These are phyloP conservation scores for Aspergillus coremiiformis DNA, from an alignment of 495 filamentous ascomycete species.

Conservation along the genomic window DNA sequence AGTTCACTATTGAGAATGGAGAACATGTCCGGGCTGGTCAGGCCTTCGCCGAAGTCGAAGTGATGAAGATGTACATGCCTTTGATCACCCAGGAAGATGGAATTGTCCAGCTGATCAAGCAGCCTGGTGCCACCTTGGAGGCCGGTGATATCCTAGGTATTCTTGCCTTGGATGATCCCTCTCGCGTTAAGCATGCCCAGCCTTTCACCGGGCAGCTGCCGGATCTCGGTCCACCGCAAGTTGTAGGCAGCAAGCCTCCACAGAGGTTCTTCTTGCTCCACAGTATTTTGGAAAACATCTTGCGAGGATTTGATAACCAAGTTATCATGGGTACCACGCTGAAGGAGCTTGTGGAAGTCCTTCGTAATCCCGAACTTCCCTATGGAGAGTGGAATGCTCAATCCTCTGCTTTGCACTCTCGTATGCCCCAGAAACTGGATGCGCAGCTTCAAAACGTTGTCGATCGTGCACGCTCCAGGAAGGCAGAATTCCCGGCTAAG, in stretches of 20 bases:
- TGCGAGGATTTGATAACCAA: conserved; percentile 94
- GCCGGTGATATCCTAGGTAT: conserved; percentile 99
- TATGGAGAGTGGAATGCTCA: conserved; percentile 96
- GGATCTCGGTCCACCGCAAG: conserved; percentile 73
- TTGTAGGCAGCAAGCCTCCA: conserved; percentile 85
- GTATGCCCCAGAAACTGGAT: conserved; percentile 93
- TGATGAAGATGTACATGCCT: conserved; percentile 99
- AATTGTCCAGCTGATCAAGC: conserved; percentile 97
- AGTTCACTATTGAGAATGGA: conserved; percentile 95
- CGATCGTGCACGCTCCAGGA: conserved; percentile 67
- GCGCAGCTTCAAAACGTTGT: conserved; percentile 71
- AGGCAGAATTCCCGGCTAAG: conserved; percentile 87
- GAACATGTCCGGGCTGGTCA: conserved; percentile 91
- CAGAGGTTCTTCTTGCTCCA: conserved; percentile 75
- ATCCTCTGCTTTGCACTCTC: conserved; percentile 86
- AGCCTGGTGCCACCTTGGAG: conserved; percentile 94
- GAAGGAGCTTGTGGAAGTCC: conserved; percentile 82
- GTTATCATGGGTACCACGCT: conserved; percentile 87
- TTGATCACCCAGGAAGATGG: conserved; percentile 94
- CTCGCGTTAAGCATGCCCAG: conserved; percentile 92
- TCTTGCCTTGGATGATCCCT: conserved; percentile 89
- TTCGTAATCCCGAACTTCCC: conserved; percentile 82
- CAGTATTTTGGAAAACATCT: conserved; percentile 77
- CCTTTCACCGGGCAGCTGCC: conserved; percentile 93
- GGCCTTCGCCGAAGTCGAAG: conserved; percentile 93